phyloP scores from a whole-genome alignment of 768 basidiomycete species.

The Tulasnella sp. region DNA sequence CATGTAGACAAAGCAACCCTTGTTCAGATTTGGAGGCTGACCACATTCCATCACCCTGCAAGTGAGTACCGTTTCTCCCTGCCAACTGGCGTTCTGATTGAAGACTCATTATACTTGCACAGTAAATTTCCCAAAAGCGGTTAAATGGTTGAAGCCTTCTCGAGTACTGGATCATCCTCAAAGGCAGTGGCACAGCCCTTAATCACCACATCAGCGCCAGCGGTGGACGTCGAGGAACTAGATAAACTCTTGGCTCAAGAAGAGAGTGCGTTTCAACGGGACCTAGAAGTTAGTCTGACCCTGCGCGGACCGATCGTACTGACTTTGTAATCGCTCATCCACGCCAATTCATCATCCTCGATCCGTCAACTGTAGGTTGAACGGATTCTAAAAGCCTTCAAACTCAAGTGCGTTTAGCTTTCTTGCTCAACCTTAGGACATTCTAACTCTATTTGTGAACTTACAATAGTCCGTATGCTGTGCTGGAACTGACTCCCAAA shows the following conservation, averaged over 20 bases:
- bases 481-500: slow-evolving; percentile 56
- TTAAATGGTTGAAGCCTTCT: no score
- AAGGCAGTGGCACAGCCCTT: no score
- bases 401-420: slow-evolving; percentile 65
- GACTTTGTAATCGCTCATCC: slow-evolving; percentile 1
- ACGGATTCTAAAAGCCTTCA: slow-evolving; percentile 88
- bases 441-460: not conserved
- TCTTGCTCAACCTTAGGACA: not conserved
- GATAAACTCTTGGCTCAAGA: slow-evolving; percentile 71
- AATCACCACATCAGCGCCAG: not conserved
- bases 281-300: slow-evolving; percentile 49
- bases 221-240: slow-evolving; percentile 43
- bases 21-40: no score
- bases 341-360: not conserved
- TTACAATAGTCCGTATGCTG: slow-evolving; percentile 94
- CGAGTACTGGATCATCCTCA: no score
- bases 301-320: not conserved
- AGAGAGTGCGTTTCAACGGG: slow-evolving; percentile 75
- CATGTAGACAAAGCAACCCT: no score
- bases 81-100: no score
- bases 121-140: no score
- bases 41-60: no score
- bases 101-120: no score
- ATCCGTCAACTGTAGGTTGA: slow-evolving; percentile 33
- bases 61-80: no score